Evolutionary conservation across 75 land plant genomes (phyloP).

Genomic region (Selaginella moellendorffii): DNA sequence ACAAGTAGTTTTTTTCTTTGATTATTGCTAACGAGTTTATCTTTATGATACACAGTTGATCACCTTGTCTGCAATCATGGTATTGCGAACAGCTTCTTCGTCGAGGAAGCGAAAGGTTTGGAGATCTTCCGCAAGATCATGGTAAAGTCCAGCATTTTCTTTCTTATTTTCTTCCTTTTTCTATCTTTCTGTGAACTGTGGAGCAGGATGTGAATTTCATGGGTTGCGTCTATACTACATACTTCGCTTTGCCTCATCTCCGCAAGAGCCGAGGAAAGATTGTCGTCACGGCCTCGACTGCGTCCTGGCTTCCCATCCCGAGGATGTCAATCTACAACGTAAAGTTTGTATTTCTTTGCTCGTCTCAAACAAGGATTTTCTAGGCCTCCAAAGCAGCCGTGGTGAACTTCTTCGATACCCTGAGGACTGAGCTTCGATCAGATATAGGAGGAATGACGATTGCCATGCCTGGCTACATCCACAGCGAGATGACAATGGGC

Average conservation of each 20-base stretch:
- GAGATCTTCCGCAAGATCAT: conserved; percentile 41
- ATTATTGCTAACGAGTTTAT: too few species aligned
- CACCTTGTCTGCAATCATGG: conserved; percentile 82
- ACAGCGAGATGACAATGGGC: conserved; percentile 60
- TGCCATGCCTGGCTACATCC: conserved; percentile 48
- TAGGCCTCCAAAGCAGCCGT: conserved; percentile 73
- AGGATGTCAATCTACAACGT: conserved; percentile 78
- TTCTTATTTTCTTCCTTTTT: not conserved
- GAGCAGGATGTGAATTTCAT: conserved; percentile 71
- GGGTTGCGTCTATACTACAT: conserved; percentile 83
- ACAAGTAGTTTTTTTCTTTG: not conserved
- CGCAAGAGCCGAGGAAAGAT: conserved; percentile 46
- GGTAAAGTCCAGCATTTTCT: conserved; percentile 26
- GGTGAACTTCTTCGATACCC: conserved; percentile 38
- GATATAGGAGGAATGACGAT: conserved; percentile 35
- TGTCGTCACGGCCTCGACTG: conserved; percentile 64
- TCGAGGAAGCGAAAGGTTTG: conserved; percentile 51
- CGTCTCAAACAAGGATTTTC: not conserved
- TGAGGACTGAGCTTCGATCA: conserved; percentile 45
- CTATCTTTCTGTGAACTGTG: not conserved
- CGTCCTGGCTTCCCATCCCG: conserved; percentile 70
- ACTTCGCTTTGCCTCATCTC: conserved; percentile 60
- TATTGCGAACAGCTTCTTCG: conserved; percentile 54
- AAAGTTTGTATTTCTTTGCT: not conserved
- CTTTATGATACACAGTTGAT: conserved; percentile 33